These are phyloP conservation scores for Styphnolobium japonicum DNA, from an alignment of 306 rosid species.

Conservation along the genomic window DNA sequence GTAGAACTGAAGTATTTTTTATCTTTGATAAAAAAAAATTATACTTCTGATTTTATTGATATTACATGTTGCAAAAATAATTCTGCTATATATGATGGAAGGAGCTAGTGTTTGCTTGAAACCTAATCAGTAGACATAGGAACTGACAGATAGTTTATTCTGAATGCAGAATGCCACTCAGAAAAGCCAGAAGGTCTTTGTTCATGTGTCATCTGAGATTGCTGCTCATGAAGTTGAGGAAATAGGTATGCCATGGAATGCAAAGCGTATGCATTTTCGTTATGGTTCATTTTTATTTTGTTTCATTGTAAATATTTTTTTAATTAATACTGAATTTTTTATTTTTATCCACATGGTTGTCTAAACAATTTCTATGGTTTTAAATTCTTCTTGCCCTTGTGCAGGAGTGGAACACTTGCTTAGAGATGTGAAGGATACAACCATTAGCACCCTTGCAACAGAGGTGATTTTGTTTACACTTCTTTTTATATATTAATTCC, in stretches of 20 bases:
- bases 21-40: not conserved
- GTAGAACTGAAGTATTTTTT: conserved; percentile 27
- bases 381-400: conserved; percentile 19
- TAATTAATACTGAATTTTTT: not conserved
- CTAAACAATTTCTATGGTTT: not conserved
- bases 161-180: conserved; percentile 80
- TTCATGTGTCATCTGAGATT: conserved; percentile 81
- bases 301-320: not conserved
- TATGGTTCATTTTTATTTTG: not conserved
- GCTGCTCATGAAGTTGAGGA: conserved; percentile 96
- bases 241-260: conserved; percentile 58
- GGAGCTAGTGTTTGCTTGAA: conserved; percentile 12
- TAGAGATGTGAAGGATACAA: conserved; percentile 53
- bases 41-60: not conserved
- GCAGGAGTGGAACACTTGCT: conserved; percentile 91
- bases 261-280: not conserved
- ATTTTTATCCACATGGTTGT: not conserved
- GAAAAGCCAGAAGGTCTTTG: conserved; percentile 87
- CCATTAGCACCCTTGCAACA: conserved; percentile 61
- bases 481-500: not conserved
- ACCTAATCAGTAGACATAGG: not conserved
- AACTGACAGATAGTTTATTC: conserved; percentile 26
- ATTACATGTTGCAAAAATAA: not conserved
- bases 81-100: not conserved
- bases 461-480: conserved; percentile 16